These are phyloP conservation scores for Dipteronia dyeriana DNA, from an alignment of 345 rosid genomes.

Conservation along the genomic window DNA sequence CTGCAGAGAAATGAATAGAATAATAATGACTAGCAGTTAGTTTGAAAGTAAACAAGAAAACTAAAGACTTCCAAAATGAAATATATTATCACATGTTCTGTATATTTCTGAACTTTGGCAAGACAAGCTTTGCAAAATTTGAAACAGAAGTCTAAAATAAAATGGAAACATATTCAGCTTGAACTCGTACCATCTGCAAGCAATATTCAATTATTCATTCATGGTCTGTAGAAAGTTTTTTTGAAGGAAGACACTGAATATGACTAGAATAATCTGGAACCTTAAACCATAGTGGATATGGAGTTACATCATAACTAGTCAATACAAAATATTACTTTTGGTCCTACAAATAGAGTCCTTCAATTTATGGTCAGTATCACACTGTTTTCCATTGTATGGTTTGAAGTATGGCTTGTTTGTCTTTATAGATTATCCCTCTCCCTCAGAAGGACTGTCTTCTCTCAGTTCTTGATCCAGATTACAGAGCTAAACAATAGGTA, in stretches of 20 bases:
- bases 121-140: background rate
- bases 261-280: background rate
- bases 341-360: background rate
- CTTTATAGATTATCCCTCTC: background rate
- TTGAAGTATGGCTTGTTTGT: background rate
- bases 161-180: background rate
- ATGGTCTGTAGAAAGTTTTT: background rate
- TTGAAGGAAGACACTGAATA: background rate
- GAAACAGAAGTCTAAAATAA: background rate
- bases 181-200: background rate
- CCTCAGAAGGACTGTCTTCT: too few species aligned
- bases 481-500: background rate
- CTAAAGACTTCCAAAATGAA: background rate
- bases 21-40: background rate
- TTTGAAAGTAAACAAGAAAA: constrained; percentile 4
- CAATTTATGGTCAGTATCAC: constrained; percentile 5
- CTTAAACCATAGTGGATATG: background rate
- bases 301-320: background rate
- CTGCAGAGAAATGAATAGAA: constrained; percentile 40
- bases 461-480: background rate
- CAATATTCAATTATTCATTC: background rate
- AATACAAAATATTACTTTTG: background rate
- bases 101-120: background rate
- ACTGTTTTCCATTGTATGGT: background rate
- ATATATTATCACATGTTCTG: background rate